These are phyloP conservation scores for Durotheca rogersii DNA, from an alignment of 495 filamentous ascomycete genomes.

Conservation along the genomic window DNA sequence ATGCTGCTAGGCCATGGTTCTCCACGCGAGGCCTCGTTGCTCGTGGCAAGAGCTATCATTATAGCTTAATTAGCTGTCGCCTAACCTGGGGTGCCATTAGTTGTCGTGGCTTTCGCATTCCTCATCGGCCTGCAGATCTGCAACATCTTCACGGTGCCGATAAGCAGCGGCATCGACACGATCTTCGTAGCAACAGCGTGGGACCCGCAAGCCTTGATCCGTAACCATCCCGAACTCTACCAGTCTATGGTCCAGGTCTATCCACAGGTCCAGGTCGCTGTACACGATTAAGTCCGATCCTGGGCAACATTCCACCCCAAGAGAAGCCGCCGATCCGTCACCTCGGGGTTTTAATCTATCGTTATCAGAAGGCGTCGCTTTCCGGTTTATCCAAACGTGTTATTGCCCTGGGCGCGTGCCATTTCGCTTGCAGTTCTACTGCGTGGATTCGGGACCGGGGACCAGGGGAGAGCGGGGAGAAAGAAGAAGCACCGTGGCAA, in stretches of 20 bases:
- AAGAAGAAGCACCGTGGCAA: no score
- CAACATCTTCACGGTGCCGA: conserved; percentile 82
- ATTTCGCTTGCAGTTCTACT: no score
- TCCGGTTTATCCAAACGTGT: no score
- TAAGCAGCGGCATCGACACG: conserved; percentile 71
- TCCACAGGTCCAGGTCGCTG: conserved; percentile 70
- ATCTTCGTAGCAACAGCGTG: conserved; percentile 88
- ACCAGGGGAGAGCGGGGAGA: no score
- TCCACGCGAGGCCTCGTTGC: not conserved
- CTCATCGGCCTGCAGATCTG: conserved; percentile 63
- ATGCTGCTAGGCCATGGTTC: not conserved
- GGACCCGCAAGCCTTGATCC: conserved; percentile 82
- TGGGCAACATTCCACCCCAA: no score
- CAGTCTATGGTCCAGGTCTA: conserved; percentile 73
- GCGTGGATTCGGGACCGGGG: no score
- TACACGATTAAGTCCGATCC: conserved; percentile 36
- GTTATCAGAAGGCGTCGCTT: no score
- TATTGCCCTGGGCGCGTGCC: no score
- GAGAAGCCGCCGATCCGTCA: no score
- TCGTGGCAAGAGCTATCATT: no score
- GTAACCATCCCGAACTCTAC: conserved; percentile 80
- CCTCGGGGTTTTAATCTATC: no score
- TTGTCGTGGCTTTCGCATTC: conserved; percentile 61
- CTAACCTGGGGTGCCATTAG: conserved; percentile 7
- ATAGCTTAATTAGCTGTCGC: not conserved